Evolutionary conservation across 352 stramenopile species (phyloP).

Genomic region (Phytophthora crassamura): DNA sequence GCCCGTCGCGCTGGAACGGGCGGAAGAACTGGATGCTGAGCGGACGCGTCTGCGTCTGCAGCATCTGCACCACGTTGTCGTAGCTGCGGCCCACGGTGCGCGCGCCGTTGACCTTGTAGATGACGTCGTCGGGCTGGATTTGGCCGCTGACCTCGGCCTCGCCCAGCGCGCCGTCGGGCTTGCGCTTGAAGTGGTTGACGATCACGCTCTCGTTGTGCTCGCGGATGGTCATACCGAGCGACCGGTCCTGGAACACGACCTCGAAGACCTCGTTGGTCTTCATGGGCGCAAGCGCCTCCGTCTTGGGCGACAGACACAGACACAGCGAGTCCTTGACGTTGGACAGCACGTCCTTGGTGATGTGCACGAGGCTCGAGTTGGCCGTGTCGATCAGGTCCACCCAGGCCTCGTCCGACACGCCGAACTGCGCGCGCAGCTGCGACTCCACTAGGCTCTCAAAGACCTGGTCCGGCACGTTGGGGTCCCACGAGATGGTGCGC

Average conservation of each 20-base stretch:
- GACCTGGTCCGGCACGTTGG: conserved; percentile 79
- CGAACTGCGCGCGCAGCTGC: conserved; percentile 77
- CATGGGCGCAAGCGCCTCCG: conserved; percentile 80
- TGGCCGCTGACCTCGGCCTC: conserved; percentile 61
- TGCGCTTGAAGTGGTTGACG: conserved; percentile 86
- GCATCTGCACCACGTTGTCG: conserved; percentile 87
- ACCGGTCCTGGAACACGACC: conserved; percentile 70
- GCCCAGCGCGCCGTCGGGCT: conserved; percentile 53
- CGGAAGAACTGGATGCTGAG: conserved; percentile 87
- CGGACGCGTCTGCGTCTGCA: conserved; percentile 78
- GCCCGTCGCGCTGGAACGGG: conserved; percentile 73
- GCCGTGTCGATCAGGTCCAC: conserved; percentile 86
- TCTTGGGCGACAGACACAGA: conserved; percentile 85
- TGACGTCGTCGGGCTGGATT: conserved; percentile 79
- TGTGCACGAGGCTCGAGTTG: conserved; percentile 85
- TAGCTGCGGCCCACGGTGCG: conserved; percentile 81
- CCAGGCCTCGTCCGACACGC: conserved; percentile 86
- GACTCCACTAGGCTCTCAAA: conserved; percentile 84
- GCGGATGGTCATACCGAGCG: conserved; percentile 85
- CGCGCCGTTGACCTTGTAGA: conserved; percentile 87
- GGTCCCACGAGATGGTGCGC: conserved; percentile 79
- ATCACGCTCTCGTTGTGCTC: conserved; percentile 87
- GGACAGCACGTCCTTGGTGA: conserved; percentile 77
- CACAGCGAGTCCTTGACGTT: conserved; percentile 68
- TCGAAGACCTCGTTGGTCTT: conserved; percentile 85